phyloP scores from a whole-genome alignment of 129 eudicot genomes.

The Gnaphalium uliginosum region DNA sequence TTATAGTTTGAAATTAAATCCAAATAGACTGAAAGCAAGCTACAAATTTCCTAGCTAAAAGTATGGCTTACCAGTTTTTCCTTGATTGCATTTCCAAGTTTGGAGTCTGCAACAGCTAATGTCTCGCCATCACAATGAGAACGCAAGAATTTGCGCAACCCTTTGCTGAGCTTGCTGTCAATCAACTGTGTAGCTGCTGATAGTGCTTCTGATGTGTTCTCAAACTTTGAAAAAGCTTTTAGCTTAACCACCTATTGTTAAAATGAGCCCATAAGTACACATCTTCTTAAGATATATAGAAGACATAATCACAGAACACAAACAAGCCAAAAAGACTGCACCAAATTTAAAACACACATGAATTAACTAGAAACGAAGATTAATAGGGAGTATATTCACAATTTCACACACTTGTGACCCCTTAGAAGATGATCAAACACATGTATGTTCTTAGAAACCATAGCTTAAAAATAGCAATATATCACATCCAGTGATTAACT shows the following conservation, averaged over 20 bases:
- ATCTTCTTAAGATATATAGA: not conserved
- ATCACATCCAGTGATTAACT: not conserved
- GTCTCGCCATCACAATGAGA: constrained; percentile 88
- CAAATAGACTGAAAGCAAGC: not conserved
- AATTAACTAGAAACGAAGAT: too few species aligned
- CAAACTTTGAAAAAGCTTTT: constrained; percentile 91
- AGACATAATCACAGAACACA: not conserved
- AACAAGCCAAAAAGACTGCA: not conserved
- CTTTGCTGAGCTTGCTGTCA: constrained; percentile 89
- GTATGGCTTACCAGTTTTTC: constrained; percentile 73
- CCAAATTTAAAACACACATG: too few species aligned
- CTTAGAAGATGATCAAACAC: too few species aligned
- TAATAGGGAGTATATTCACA: not conserved
- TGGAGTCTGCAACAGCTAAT: constrained; percentile 84
- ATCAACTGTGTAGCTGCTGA: constrained; percentile 62
- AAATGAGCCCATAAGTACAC: constrained; percentile 23
- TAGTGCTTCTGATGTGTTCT: constrained; percentile 84
- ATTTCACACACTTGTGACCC: too few species aligned
- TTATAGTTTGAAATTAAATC: not conserved
- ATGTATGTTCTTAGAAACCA: too few species aligned
- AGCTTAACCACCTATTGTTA: constrained; percentile 74
- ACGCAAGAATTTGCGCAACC: constrained; percentile 86
- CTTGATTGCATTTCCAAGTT: constrained; percentile 75
- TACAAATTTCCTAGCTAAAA: not conserved
- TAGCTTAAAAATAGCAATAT: not conserved